Evolutionary conservation across 805 yeast genomes (phyloP).

Genomic region (Saccharomycopsis schoenii): DNA sequence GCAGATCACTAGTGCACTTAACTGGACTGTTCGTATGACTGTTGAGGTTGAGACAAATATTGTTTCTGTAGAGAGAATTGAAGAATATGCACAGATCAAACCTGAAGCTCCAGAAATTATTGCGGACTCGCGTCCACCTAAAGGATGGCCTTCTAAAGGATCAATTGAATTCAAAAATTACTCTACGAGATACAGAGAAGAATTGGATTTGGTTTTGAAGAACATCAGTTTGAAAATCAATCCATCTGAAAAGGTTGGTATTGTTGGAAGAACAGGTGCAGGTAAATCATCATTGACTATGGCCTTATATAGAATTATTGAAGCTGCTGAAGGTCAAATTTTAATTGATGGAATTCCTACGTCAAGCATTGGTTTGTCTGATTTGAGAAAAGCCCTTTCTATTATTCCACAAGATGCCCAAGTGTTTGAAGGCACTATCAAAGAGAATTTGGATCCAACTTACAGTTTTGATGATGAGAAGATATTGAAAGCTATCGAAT

Average conservation of each 20-base stretch:
- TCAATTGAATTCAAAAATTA: constrained; percentile 58
- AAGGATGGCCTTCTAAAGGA: constrained; percentile 67
- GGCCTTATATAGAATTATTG: constrained; percentile 79
- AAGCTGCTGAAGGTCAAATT: constrained; percentile 54
- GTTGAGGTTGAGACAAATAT: constrained; percentile 97
- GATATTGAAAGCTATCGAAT: constrained; percentile 71
- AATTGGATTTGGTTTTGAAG: constrained; percentile 69
- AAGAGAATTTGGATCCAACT: constrained; percentile 84
- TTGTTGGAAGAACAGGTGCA: constrained; percentile 96
- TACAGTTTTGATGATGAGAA: constrained; percentile 57
- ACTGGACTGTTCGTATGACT: constrained; percentile 98
- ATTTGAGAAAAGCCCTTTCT: constrained; percentile 65
- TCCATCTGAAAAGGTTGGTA: constrained; percentile 80
- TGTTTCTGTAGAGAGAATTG: constrained; percentile 90
- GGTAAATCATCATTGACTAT: constrained; percentile 83
- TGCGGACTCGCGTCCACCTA: constrained; percentile 56
- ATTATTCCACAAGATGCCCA: constrained; percentile 95
- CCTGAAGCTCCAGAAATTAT: constrained; percentile 79
- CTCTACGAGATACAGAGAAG: constrained; percentile 77
- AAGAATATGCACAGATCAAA: constrained; percentile 70
- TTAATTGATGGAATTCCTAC: constrained; percentile 64
- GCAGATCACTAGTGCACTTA: constrained; percentile 85
- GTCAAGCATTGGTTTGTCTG: constrained; percentile 59
- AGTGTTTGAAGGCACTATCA: constrained; percentile 75
- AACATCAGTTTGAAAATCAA: constrained; percentile 53